Base-by-base conservation (phyloP, 768 basidiomycete species). In the Tulasnella sp. region DNA sequence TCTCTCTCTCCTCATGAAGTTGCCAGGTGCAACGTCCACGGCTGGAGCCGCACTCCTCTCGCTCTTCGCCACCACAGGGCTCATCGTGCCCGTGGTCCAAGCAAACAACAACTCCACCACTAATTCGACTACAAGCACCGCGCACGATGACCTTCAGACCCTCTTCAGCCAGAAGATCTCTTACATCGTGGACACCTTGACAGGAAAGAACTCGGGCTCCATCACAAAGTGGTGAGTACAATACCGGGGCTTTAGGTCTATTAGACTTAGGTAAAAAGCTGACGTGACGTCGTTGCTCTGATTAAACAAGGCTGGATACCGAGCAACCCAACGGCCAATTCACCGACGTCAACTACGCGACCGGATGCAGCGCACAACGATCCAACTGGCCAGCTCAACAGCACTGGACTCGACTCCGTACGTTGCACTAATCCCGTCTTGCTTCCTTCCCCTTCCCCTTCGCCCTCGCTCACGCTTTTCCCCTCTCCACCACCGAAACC, bases 331-430 rank as follows among this genome's bases (percentile, higher is more conserved):
- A 84, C 72, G 84, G 83, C 8, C 83, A 82, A 14, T 85, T 83
- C 83, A 37, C 86, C 4, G 86, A 88, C 74, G 87, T 93, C 28
- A 88, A 93, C 83, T 93, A 93, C 82, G 88, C 90, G 0, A 87
- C 90, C 31, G 92, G 92, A 11, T 93, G 93, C 81, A 83, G 84
- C 69, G 93, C 91, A 9, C 88, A 88, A 78, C 87, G 90, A 16
- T 92, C 92, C 6, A 93, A 92, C 82, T 93, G 93, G 93, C 92
- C 92, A 12, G 92, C 92, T 16, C 87, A 90, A 84, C 84, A 82
- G 7, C 81, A 81, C 41, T 81, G 81, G 81, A 50, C 44, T 40
- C 41, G 54, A 82, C 40, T 77, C 76, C 42, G 75, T 81, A n/a
- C 16, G 69, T n/a, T 72, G 75, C 34, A 20, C n/a, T 20, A 79